A percentile compares a stretch with the other conserved stretches of the same genome.
Conservation (phyloP, 2,329 filamentous ascomycete genomes). For the Atkinsonella texensis region DNA sequence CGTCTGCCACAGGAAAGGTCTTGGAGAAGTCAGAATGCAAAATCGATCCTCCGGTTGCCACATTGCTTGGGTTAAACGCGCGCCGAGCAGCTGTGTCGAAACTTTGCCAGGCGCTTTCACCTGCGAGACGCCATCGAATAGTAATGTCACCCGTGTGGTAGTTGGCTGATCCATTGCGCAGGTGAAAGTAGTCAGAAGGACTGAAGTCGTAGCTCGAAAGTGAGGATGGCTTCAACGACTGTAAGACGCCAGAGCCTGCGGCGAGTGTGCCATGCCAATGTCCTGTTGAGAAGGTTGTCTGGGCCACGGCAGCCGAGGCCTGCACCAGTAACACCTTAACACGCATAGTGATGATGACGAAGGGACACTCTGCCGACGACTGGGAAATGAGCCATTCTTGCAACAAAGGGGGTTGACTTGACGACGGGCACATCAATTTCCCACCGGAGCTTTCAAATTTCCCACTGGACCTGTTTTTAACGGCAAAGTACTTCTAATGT, state of each 20-base stretch:
- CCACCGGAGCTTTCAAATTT: no score
- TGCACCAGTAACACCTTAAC: background rate
- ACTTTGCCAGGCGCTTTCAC: conserved; percentile 28
- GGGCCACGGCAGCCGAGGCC: conserved; percentile 1
- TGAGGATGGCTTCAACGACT: conserved; percentile 1
- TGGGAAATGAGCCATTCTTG: background rate
- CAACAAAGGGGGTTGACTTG: no score
- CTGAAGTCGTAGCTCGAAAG: conserved; percentile 32
- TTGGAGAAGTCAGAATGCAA: conserved; percentile 21
- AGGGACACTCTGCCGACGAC: background rate
- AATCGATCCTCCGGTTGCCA: conserved; percentile 24
- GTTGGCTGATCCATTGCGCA: conserved; percentile 36
- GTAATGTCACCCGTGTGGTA: conserved; percentile 50
- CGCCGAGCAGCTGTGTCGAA: conserved; percentile 30
- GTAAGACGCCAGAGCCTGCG: background rate
- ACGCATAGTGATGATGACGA: background rate
- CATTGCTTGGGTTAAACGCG: background rate
- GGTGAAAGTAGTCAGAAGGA: conserved; percentile 36
- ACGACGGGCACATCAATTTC: no score
- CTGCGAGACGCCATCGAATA: conserved; percentile 36
- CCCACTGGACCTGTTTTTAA: no score
- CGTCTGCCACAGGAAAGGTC: background rate
- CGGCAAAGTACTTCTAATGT: no score
- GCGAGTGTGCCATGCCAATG: background rate
- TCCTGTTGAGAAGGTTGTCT: conserved; percentile 2